These are phyloP conservation scores for Ascochyta viciae-villosae DNA, from an alignment of 2,329 filamentous ascomycete genomes.

Conservation along the genomic window DNA sequence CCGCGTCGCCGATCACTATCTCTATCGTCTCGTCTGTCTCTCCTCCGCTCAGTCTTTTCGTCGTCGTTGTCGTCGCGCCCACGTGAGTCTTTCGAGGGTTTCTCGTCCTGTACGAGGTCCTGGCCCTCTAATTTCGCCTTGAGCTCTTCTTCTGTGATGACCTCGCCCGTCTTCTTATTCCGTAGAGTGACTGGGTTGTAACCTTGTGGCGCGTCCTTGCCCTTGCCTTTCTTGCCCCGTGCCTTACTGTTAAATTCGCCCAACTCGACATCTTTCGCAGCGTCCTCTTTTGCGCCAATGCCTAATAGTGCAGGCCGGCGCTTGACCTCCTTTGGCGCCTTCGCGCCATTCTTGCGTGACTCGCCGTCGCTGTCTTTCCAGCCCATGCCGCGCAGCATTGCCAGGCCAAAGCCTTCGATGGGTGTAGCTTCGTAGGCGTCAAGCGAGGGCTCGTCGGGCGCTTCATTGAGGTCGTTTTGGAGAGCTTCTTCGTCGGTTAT, in stretches of 20 bases:
- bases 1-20: conserved; percentile 27
- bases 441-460: conserved; percentile 77
- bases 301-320: conserved; percentile 82
- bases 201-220: conserved; percentile 54
- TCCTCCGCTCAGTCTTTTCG: conserved; percentile 25
- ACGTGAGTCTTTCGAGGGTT: conserved; percentile 23
- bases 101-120: conserved; percentile 53
- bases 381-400: conserved; percentile 89
- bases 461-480: conserved; percentile 70
- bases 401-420: conserved; percentile 92
- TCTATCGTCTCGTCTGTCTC: conserved; percentile 24
- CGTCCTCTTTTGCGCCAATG: conserved; percentile 83
- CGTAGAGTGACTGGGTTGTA: conserved; percentile 69
- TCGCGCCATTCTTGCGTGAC: conserved; percentile 48
- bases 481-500: conserved; percentile 71
- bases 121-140: conserved; percentile 59
- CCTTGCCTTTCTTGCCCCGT: conserved; percentile 57
- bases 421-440: conserved; percentile 89
- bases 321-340: conserved; percentile 69
- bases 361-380: conserved; percentile 77
- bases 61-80: conserved; percentile 24
- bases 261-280: conserved; percentile 68
- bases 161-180: conserved; percentile 68
- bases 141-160: conserved; percentile 68
- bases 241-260: conserved; percentile 71